Conservation (phyloP, 1,284 basidiomycete genomes). For the Apiotrichum mycotoxinovorans region DNA sequence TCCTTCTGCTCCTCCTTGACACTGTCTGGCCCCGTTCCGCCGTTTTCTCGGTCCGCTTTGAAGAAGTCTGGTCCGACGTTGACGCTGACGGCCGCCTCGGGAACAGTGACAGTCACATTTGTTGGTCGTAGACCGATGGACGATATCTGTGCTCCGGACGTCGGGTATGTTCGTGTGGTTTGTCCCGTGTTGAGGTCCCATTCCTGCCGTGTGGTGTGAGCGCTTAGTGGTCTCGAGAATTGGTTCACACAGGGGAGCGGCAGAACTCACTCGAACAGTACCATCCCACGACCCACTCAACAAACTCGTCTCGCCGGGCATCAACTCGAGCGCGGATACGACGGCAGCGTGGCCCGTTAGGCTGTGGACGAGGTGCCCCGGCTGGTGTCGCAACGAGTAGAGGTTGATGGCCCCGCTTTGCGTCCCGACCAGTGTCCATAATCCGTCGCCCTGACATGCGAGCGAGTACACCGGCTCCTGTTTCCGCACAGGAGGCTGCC, state of each 20-base stretch:
- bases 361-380: conserved; percentile 72
- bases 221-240: neutral
- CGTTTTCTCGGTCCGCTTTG: conserved; percentile 16
- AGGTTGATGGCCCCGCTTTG: conserved; percentile 84
- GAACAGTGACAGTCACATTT: neutral
- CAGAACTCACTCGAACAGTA: conserved; percentile 67
- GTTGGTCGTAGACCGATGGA: conserved; percentile 72
- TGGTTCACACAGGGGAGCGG: conserved; percentile 1
- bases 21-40: neutral
- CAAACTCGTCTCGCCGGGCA: conserved; percentile 75
- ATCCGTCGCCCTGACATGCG: conserved; percentile 79
- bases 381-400: conserved; percentile 86
- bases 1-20: conserved; percentile 7
- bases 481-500: neutral
- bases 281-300: conserved; percentile 96
- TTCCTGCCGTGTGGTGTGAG: conserved; percentile 62
- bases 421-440: conserved; percentile 83
- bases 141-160: conserved; percentile 83
- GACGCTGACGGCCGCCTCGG: conserved; percentile 18
- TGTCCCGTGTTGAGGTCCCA: conserved; percentile 97
- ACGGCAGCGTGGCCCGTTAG: conserved; percentile 69
- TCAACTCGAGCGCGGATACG: conserved; percentile 78
- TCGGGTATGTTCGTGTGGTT: conserved; percentile 68
- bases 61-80: conserved; percentile 38
- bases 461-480: conserved; percentile 79